Base-by-base conservation (phyloP, 345 rosid genomes). In the Orychophragmus violaceus region DNA sequence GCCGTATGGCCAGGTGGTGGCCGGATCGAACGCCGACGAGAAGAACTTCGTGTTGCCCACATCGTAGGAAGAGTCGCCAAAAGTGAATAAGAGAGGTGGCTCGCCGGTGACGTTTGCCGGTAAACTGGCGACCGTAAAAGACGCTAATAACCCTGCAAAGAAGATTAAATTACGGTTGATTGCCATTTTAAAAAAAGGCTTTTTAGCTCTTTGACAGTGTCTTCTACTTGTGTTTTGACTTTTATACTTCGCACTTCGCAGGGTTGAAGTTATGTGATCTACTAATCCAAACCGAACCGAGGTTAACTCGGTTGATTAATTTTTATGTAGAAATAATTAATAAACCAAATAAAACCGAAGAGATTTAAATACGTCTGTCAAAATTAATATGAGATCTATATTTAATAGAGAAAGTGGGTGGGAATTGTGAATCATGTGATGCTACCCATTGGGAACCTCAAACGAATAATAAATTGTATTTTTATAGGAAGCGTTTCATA, bases 41-140 rank as follows among this genome's bases (percentile, higher is more conserved):
- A 69, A 60, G 66, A 68, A 69, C 53, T 64, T 59, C 3, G 64
- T 73, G 79, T 75, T 75, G 60, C 79, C 79, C 2, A 63, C 75
- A 59, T 75, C 79, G 71, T 75, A 75, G 8, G 74, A 70, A 29
- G 79, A 70, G 75, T 75, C 79, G 14, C 79, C 75, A 51, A 75
- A 75, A 39, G 71, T 69, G 50, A 75, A 75, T 28, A 75, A 21
- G 18, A 75, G 49, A 13, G 74, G 64, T 4, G 74, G 30, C 21
- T 62, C 70, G 60, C 74, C 70, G 74, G 78, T 8, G 29, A 39
- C 69, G 3, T 22, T 25, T 4, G 24, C 65, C 69, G 74, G 45
- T 18, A 62, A 54, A 54, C 21, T 35, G 21, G 17, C 1, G 46
- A 61, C 37, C 14, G 37, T 16, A 8, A 69, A 16, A 33, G 64